phyloP scores from a whole-genome alignment of 352 stramenopile genomes.

The Globisporangium apiculatum region DNA sequence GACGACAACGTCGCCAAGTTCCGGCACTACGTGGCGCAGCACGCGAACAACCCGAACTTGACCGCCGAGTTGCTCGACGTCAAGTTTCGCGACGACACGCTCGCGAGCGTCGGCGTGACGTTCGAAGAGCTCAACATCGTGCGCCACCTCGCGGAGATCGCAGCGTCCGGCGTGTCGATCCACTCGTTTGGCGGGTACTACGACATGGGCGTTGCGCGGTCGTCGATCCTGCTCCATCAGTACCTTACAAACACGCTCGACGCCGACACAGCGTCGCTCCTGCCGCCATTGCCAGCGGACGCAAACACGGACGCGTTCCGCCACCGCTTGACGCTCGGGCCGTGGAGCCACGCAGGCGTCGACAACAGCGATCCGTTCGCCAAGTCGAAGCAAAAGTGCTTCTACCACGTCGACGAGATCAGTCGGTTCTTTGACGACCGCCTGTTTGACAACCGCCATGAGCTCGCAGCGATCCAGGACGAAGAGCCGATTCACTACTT shows the following conservation, averaged over 20 bases:
- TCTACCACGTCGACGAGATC: conserved; percentile 79
- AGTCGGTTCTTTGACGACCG: conserved; percentile 82
- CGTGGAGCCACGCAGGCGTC: conserved; percentile 77
- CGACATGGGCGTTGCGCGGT: conserved; percentile 66
- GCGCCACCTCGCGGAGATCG: conserved; percentile 51
- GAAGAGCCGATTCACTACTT: conserved; percentile 81
- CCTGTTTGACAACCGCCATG: conserved; percentile 55
- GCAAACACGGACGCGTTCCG: conserved; percentile 32
- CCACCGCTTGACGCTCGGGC: conserved; percentile 69
- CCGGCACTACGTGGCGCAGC: conserved; percentile 52
- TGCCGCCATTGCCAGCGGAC: conserved; percentile 43
- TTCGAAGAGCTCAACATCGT: conserved; percentile 44
- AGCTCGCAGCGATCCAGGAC: conserved; percentile 45
- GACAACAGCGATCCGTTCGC: conserved; percentile 79
- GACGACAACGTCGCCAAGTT: conserved; percentile 63
- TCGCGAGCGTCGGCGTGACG: conserved; percentile 33
- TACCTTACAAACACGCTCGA: conserved; percentile 79
- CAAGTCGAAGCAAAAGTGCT: conserved; percentile 78
- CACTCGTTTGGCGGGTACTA: conserved; percentile 71
- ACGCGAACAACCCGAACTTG: conserved; percentile 56
- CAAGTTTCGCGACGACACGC: conserved; percentile 58
- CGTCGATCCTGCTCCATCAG: conserved; percentile 67
- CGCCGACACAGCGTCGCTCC: conserved; percentile 35
- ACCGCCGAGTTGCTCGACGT: conserved; percentile 37
- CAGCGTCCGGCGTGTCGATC: conserved; percentile 60